A percentile compares a stretch with the other conserved stretches of the same genome.
These are phyloP conservation scores for Curvularia sp. DNA, from an alignment of 2,329 filamentous ascomycete species.

Conservation along the genomic window DNA sequence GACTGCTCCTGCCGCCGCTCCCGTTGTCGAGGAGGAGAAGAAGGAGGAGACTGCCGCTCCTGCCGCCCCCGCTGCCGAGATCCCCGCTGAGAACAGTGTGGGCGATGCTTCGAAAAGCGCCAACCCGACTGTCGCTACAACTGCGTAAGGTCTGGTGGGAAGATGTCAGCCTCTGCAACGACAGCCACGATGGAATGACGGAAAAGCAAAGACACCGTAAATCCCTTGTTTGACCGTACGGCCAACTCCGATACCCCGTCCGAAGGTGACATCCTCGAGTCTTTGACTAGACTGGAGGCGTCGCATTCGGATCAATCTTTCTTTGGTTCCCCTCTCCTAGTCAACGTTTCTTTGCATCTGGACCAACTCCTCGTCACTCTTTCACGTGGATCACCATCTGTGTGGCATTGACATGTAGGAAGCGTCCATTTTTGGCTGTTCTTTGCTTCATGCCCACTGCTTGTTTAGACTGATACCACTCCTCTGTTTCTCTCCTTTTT, in stretches of 20 bases:
- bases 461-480: conserved; percentile 56
- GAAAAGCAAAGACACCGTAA: conserved; percentile 51
- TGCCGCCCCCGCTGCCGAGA: conserved; percentile 34
- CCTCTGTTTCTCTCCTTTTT: conserved; percentile 50
- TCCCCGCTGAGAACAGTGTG: conserved; percentile 49
- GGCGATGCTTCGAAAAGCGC: conserved; percentile 50
- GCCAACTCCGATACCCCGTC: conserved; percentile 43
- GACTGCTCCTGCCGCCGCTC: conserved; percentile 30
- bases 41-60: conserved; percentile 38
- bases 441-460: conserved; percentile 42
- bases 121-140: conserved; percentile 50
- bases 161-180: conserved; percentile 47
- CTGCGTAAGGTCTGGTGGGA: conserved; percentile 54
- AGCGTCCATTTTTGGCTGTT: conserved; percentile 42
- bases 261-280: conserved; percentile 32
- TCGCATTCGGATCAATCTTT: conserved; percentile 43
- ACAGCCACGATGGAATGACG: conserved; percentile 54
- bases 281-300: conserved; percentile 31
- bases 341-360: conserved; percentile 32
- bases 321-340: conserved; percentile 42
- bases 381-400: conserved; percentile 41
- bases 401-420: conserved; percentile 47
- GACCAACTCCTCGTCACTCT: conserved; percentile 40
- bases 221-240: conserved; percentile 51
- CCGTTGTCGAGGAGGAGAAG: conserved; percentile 28